Evolutionary conservation across 768 basidiomycete species (phyloP), one percentile per base, ranked within the genome.

Genomic region (Tricholoma furcatifolium): DNA sequence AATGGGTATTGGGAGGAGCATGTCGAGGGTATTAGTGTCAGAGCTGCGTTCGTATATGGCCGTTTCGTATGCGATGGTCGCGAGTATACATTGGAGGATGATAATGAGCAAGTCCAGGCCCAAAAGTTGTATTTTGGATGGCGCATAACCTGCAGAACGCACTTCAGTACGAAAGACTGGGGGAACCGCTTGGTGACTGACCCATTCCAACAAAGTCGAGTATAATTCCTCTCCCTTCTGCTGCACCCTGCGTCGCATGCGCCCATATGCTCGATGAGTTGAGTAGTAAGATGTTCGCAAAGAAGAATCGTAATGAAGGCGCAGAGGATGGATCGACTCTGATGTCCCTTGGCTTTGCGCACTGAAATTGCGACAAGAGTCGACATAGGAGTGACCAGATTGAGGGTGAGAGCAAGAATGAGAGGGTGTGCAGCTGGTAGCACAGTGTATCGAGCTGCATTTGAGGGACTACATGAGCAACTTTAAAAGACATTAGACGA

Each of bases 141-240:
- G 87, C 32, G 66, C 62, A 60, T 81, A 76, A 35, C 76, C 84
- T 87, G 58, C 46, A 55, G 45, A 12, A 18, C 35, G 30, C 27
- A 31, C 55, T 45, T 38, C 30, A 11, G 31, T 47, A 24, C 31
- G 30, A 32, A 21, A 35, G 18, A 30, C 23, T 24, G 40, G 24
- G 35, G 51, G 24, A 12, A 38, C 40, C 11, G 35, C 30, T 40
- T 20, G 44, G 34, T 17, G 10, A 75, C 84, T 45, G 60, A 91
- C 90, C 81, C 75, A 83, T 76, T 50, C 90, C 89, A 53, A 91
- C 79, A 62, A 91, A 91, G 65, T 91, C 89, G 54, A 92, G 80
- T 31, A 92, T 67, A 61, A 90, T 68, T 9, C 80, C 72, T 59
- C 84, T 75, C n/a, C 83, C 82, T 51, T 84, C 78, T 24, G 75